Conservation (phyloP, 768 basidiomycete species). For the Pholiota conissans region DNA sequence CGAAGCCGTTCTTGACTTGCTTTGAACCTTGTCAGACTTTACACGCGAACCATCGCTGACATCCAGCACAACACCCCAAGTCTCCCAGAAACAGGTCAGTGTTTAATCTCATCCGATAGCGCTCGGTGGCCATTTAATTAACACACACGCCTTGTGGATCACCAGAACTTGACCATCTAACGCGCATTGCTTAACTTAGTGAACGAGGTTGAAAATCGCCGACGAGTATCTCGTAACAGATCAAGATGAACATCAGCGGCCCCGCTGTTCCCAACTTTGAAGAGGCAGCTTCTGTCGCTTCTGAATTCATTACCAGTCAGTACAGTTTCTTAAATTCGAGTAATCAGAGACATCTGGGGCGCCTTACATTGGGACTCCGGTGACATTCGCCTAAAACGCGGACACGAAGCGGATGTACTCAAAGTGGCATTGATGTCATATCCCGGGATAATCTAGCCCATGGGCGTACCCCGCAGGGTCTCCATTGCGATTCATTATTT, state of each 20-base stretch:
- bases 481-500: constrained; percentile 10
- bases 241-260: constrained; percentile 19
- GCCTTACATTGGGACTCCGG: not conserved
- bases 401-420: not conserved
- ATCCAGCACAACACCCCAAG: not conserved
- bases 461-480: not conserved
- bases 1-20: constrained; percentile 7
- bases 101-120: not conserved
- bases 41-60: not conserved
- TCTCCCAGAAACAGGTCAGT: not conserved
- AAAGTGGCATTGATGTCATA: not conserved
- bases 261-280: constrained; percentile 34
- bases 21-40: constrained; percentile 4
- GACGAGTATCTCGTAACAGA: constrained; percentile 6
- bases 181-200: not conserved
- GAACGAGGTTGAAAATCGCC: not conserved
- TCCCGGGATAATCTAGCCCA: not conserved
- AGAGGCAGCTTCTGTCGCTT: constrained; percentile 43
- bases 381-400: not conserved
- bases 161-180: not conserved
- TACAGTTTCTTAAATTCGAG: constrained; percentile 5
- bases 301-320: constrained; percentile 47
- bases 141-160: not conserved
- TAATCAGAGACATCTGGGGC: constrained; percentile 6
- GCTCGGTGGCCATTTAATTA: not conserved